Evolutionary conservation across 257 asterid genomes (phyloP).

Genomic region (Perilla frutescens): DNA sequence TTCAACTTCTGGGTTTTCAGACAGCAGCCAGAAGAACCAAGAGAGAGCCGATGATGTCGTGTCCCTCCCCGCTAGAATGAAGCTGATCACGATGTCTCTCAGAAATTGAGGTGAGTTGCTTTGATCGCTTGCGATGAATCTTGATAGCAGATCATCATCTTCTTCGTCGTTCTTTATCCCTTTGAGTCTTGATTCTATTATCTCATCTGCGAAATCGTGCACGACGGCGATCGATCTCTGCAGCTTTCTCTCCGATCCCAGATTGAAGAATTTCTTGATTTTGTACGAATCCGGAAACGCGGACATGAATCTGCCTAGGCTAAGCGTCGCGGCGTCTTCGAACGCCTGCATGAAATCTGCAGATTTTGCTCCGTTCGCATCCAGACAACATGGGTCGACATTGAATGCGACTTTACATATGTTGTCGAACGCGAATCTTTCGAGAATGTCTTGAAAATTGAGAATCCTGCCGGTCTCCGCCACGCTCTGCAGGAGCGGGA

Average conservation of each 20-base stretch:
- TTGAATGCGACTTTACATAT: too few species aligned
- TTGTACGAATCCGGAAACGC: too few species aligned
- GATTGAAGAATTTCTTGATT: background rate
- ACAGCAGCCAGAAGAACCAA: constrained; percentile 89
- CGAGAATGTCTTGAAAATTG: too few species aligned
- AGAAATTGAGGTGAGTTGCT: too few species aligned
- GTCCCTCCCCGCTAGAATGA: background rate
- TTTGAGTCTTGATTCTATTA: background rate
- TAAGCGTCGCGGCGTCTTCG: too few species aligned
- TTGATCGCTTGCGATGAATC: background rate
- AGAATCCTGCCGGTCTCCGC: too few species aligned
- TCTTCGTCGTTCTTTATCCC: background rate
- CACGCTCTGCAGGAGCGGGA: constrained; percentile 53
- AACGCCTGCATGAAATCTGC: too few species aligned
- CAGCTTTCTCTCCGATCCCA: background rate
- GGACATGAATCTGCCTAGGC: too few species aligned
- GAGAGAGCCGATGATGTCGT: constrained; percentile 19
- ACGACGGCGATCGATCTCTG: background rate
- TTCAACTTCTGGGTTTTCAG: constrained; percentile 53
- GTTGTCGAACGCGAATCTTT: too few species aligned
- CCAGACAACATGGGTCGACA: too few species aligned
- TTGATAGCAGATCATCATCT: background rate
- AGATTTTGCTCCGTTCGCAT: too few species aligned
- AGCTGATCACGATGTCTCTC: background rate
- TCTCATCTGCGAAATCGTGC: background rate